Evolutionary conservation across 106 monocot species (phyloP), one percentile per base, ranked within the genome.

Genomic region (Gastrodia elata): DNA sequence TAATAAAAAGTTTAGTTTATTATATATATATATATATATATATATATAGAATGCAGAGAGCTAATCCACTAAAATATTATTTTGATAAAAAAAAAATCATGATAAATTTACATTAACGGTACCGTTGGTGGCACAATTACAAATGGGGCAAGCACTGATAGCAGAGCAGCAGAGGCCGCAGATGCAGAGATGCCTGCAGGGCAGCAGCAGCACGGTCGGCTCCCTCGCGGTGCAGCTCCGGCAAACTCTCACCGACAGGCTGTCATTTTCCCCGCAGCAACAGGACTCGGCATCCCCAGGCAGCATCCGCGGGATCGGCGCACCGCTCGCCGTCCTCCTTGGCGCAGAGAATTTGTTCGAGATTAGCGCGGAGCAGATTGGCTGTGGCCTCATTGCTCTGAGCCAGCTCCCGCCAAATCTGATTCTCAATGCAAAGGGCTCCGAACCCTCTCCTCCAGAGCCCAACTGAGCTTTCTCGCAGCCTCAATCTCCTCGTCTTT

Each of bases 61-160:
- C n/a, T n/a, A n/a, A n/a, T n/a, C n/a, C n/a, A n/a, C n/a, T n/a
- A n/a, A n/a, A n/a, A n/a, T n/a, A n/a, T n/a, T n/a, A n/a, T n/a
- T n/a, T n/a, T n/a, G n/a, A n/a, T n/a, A 16, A 67, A 38, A 67
- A 67, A 35, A 67, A 38, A 37, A 39, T 73, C 35, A 74, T 0
- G 58, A 71, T 46, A 87, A 59, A 77, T 87, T 84, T 49, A 90
- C 82, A 68, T 75, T 72, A 39, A 90, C 56, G 28, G 72, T 83
- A 15, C 84, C 85, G 56, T 41, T 83, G 38, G 79, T 81, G 69
- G 24, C 26, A 69, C 71, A 78, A 10, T 71, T 74, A 68, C 75
- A 75, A 3, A 75, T 42, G 3, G 75, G 75, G 40, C 75, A 75
- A 8, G 25, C 28, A 15, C 28, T n/a, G 27, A 5, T 16, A 0